Evolutionary conservation across 192 early-diverging fungal genomes (phyloP).

Genomic region (Dispira parvispora): DNA sequence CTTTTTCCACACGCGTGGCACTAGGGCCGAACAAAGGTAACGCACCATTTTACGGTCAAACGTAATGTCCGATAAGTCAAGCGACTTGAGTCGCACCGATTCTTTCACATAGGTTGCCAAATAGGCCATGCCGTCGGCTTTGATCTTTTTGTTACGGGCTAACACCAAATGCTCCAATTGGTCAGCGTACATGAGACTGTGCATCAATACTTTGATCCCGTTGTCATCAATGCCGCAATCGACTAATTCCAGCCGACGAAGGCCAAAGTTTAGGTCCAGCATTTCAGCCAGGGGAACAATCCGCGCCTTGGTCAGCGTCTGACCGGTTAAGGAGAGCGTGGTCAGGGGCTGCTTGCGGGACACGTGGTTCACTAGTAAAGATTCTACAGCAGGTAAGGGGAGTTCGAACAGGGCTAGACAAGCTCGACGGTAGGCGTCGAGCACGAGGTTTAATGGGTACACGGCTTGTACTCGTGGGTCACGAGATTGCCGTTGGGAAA

Average conservation of each 20-base stretch:
- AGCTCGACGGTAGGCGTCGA: conserved; percentile 17
- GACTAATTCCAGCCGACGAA: conserved; percentile 43
- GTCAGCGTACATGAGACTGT: conserved; percentile 54
- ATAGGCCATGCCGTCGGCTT: conserved; percentile 57
- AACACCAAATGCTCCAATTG: conserved; percentile 44
- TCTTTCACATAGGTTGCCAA: conserved; percentile 57
- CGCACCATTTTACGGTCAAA: conserved; percentile 51
- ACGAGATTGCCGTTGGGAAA: conserved; percentile 20
- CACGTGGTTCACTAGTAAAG: neutral
- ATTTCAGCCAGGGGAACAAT: conserved; percentile 59
- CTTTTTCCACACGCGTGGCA: conserved; percentile 7
- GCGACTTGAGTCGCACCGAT: conserved; percentile 38
- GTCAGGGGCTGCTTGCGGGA: conserved; percentile 1
- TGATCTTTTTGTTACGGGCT: conserved; percentile 47
- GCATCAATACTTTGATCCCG: conserved; percentile 46
- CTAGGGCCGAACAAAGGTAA: conserved; percentile 48
- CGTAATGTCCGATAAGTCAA: conserved; percentile 51
- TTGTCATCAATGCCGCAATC: conserved; percentile 60
- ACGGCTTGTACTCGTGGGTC: neutral
- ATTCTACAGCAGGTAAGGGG: conserved; percentile 13
- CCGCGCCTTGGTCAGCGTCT: conserved; percentile 31
- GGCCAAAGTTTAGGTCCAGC: conserved; percentile 55
- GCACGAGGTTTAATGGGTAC: conserved; percentile 11
- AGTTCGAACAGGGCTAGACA: conserved; percentile 22
- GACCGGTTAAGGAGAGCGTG: conserved; percentile 24